phyloP scores from a whole-genome alignment of 2,329 filamentous ascomycete genomes.

The Didymella pinodella region DNA sequence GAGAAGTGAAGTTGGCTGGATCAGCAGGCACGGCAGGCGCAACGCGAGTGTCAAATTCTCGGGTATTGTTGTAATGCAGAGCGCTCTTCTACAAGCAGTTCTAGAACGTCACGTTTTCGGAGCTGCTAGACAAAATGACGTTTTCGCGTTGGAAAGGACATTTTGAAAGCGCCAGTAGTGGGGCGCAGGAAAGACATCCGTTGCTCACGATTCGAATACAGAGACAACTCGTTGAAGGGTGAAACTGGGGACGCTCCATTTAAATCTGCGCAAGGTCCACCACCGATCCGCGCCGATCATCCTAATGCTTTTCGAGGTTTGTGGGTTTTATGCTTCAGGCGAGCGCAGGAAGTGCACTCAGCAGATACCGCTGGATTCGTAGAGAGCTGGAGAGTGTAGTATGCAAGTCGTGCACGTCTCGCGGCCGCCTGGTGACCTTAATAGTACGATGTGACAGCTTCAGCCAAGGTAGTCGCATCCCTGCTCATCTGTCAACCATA shows the following conservation, averaged over 20 bases:
- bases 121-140: slow-evolving; percentile 27
- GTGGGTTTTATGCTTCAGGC: slow-evolving; percentile 1
- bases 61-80: slow-evolving; percentile 14
- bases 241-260: slow-evolving; percentile 18
- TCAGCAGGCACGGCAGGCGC: slow-evolving; percentile 12
- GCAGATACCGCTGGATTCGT: not conserved
- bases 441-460: not conserved
- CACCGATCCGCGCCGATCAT: slow-evolving; percentile 23
- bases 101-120: slow-evolving; percentile 29
- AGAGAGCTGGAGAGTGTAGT: not conserved
- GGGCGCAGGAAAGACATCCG: slow-evolving; percentile 24
- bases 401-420: not conserved
- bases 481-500: slow-evolving; percentile 12
- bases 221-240: slow-evolving; percentile 2
- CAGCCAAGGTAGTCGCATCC: slow-evolving; percentile 8
- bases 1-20: slow-evolving; percentile 12
- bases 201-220: slow-evolving; percentile 28
- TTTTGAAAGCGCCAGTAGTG: slow-evolving; percentile 19
- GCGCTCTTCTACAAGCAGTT: slow-evolving; percentile 16
- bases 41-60: slow-evolving; percentile 8
- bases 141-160: slow-evolving; percentile 9
- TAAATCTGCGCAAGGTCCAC: slow-evolving; percentile 17
- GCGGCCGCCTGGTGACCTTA: not conserved
- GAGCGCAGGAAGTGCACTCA: not conserved
- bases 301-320: slow-evolving; percentile 8